Evolutionary conservation across 1,284 basidiomycete species (phyloP).

Genomic region (Leccinum proliferum): DNA sequence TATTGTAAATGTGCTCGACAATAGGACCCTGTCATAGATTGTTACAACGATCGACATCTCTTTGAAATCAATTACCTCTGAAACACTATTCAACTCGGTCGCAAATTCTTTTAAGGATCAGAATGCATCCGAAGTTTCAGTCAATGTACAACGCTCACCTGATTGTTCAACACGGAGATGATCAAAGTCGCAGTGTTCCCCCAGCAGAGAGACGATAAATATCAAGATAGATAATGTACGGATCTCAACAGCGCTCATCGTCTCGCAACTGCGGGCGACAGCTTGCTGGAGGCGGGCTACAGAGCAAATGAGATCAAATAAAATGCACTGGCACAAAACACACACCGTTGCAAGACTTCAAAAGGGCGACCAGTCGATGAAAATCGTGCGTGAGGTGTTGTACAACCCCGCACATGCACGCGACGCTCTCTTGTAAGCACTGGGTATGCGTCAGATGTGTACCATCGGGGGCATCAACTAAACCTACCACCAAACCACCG

Average conservation of each 20-base stretch:
- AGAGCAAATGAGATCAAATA: slow-evolving; percentile 5
- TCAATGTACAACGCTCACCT: slow-evolving; percentile 33
- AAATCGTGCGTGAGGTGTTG: slow-evolving; percentile 86
- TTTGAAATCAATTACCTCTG: slow-evolving; percentile 37
- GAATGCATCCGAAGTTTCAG: neutral
- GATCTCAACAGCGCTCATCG: slow-evolving; percentile 32
- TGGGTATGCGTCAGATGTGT: slow-evolving; percentile 26
- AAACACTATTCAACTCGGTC: slow-evolving; percentile 55
- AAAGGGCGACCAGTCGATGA: slow-evolving; percentile 63
- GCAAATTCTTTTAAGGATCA: slow-evolving; percentile 38
- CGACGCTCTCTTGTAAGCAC: slow-evolving; percentile 86
- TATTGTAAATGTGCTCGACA: slow-evolving; percentile 76
- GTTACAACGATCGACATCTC: neutral
- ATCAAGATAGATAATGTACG: slow-evolving; percentile 59
- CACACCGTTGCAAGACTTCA: slow-evolving; percentile 80
- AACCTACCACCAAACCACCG: slow-evolving; percentile 57
- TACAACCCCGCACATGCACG: slow-evolving; percentile 86
- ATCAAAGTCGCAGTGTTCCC: slow-evolving; percentile 89
- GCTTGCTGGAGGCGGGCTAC: slow-evolving; percentile 54
- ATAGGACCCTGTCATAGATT: slow-evolving; percentile 54
- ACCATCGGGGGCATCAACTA: neutral
- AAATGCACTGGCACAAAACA: neutral
- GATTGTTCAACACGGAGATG: slow-evolving; percentile 54
- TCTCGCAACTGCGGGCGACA: slow-evolving; percentile 33
- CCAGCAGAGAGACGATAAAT: slow-evolving; percentile 79